Base-by-base conservation (phyloP, 2,329 filamentous ascomycete species). In the Ascochyta pisi region DNA sequence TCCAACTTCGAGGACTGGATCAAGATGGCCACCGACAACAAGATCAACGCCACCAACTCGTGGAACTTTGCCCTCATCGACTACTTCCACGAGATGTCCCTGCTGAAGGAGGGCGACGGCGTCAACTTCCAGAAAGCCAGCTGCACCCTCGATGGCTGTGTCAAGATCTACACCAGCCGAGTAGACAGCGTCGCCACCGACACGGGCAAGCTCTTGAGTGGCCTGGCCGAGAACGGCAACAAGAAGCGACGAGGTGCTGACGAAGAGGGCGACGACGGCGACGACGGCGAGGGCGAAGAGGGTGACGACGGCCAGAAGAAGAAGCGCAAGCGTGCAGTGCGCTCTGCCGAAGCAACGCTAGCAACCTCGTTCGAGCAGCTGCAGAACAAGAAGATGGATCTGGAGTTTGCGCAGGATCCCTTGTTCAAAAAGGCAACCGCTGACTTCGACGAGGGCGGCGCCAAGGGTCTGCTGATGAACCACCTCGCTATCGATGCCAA, bases 21-120 rank as follows among this genome's bases (percentile, higher is more conserved):
- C 92, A 99, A 98, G 83, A 96, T 99, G 92, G 95, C 95, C 2
- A 98, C 95, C 15, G 95, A 99, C 80, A 99, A 99, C 69, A 83
- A 83, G 74, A 99, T 99, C 82, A 99, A 98, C 74, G 94, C 95
- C 44, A 87, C 89, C 57, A 99, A 99, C 77, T 97, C 93, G 27
- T 99, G 95, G 95, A 98, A 98, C 76, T 98, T 99, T 78, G 95
- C 95, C n/a, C 85, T 99, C 16, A 99, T 99, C 73, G 95, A 99
- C 77, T 99, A 99, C 78, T 99, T 99, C 71, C 94, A 99, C 76
- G 95, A 99, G 71, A 98, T 99, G 95, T 96, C 92, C 1, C 81
- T 99, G 39, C 82, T 99, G 43, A 96, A 96, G 73, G 95, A 99
- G 72, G 95, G 95, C 27, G 92, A 99, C 62, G 90, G 93, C 13